These are phyloP conservation scores for Colletotrichum sp. DNA, from an alignment of 2,329 filamentous ascomycete species.

Conservation along the genomic window DNA sequence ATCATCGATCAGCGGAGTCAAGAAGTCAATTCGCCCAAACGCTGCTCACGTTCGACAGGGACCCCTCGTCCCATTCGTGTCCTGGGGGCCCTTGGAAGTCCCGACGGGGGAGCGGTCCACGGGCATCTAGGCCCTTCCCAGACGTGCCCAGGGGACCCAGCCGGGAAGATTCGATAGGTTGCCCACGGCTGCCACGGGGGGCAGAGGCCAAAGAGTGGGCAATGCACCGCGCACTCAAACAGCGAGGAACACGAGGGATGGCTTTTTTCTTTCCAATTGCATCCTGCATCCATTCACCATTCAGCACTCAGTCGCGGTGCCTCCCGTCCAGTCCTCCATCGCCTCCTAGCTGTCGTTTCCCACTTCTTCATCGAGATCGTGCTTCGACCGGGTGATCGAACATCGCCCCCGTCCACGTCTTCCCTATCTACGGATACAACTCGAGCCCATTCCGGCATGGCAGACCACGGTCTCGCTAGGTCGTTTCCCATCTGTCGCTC, in stretches of 20 bases:
- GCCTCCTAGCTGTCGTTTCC: neutral
- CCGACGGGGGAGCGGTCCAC: conserved; percentile 14
- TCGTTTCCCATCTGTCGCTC: neutral
- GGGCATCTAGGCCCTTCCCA: conserved; percentile 3
- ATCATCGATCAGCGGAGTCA: conserved; percentile 11
- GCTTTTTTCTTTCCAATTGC: neutral
- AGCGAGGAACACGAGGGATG: neutral
- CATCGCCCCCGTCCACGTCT: neutral
- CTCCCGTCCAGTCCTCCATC: neutral
- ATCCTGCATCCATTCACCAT: neutral
- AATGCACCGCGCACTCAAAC: neutral
- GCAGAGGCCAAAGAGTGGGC: neutral
- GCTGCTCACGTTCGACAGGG: neutral
- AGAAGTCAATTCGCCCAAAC: conserved; percentile 16
- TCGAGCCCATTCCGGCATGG: neutral
- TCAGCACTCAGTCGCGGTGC: neutral
- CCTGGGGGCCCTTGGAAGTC: neutral
- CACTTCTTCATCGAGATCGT: neutral
- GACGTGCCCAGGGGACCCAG: neutral
- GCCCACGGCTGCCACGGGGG: neutral
- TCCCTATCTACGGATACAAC: neutral
- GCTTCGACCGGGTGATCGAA: neutral
- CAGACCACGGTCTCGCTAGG: neutral
- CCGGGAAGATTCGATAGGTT: neutral
- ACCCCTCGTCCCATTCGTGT: neutral